Evolutionary conservation across 1,139 yeast genomes (phyloP).

Genomic region (Torulaspora globosa): DNA sequence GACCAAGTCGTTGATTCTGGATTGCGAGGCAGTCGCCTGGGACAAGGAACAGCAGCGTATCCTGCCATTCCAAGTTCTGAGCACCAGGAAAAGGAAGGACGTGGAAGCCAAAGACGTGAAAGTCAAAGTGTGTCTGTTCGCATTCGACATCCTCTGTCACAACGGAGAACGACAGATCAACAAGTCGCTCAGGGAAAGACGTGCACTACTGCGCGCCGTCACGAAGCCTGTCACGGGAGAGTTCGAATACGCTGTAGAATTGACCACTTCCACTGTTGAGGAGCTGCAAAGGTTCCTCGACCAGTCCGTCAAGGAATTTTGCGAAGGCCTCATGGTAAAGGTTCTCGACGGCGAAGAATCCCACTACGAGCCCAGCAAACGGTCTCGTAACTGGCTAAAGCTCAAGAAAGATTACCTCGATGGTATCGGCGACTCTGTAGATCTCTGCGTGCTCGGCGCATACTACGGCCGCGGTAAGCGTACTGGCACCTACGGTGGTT

Average conservation of each 20-base stretch:
- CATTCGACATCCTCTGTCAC: constrained; percentile 75
- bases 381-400: constrained; percentile 94
- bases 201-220: constrained; percentile 53
- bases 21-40: constrained; percentile 99
- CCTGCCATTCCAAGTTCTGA: constrained; percentile 85
- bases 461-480: constrained; percentile 92
- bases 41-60: constrained; percentile 70
- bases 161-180: constrained; percentile 70
- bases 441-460: constrained; percentile 90
- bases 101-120: constrained; percentile 83
- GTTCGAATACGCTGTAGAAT: constrained; percentile 72
- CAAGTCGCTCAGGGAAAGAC: constrained; percentile 65
- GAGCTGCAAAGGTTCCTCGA: constrained; percentile 85
- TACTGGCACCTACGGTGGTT: constrained; percentile 93
- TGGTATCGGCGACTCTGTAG: constrained; percentile 94
- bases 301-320: constrained; percentile 80
- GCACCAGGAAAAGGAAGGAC: constrained; percentile 91
- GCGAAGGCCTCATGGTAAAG: constrained; percentile 97
- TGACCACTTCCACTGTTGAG: constrained; percentile 68
- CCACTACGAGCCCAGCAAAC: constrained; percentile 86
- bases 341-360: constrained; percentile 78
- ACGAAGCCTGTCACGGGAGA: constrained; percentile 68
- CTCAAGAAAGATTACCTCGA: constrained; percentile 89
- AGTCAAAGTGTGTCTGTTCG: constrained; percentile 87
- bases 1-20: constrained; percentile 63